phyloP scores from a whole-genome alignment of 2,329 filamentous ascomycete genomes.

The Alternaria metachromatica region DNA sequence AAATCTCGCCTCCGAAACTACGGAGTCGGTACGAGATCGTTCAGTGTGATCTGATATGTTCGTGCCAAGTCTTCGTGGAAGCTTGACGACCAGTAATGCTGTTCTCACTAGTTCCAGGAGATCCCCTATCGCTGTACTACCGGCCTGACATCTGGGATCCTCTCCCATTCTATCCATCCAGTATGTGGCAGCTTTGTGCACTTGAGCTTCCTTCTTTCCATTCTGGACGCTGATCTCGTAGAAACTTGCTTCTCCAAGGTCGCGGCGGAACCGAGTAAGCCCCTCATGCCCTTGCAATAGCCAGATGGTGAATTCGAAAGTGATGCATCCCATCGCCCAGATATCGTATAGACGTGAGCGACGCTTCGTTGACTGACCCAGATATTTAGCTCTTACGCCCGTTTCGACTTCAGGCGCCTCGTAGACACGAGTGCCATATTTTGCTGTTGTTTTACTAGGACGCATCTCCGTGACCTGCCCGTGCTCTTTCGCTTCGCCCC shows the following conservation, averaged over 20 bases:
- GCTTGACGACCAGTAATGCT: conserved; percentile 7
- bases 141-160: neutral
- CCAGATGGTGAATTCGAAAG: conserved; percentile 29
- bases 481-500: conserved; percentile 18
- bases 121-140: conserved; percentile 6
- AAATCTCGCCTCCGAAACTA: neutral
- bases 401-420: conserved; percentile 20
- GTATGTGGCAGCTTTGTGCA: neutral
- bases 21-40: neutral
- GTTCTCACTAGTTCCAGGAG: conserved; percentile 10
- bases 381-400: neutral
- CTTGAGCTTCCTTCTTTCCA: neutral
- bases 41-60: neutral
- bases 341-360: conserved; percentile 31
- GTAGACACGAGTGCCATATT: conserved; percentile 22
- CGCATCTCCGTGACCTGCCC: conserved; percentile 3
- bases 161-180: conserved; percentile 10
- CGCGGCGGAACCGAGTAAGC: neutral
- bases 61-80: conserved; percentile 1
- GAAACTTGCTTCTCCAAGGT: neutral
- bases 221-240: neutral
- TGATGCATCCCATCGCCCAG: conserved; percentile 35
- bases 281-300: conserved; percentile 20
- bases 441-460: conserved; percentile 8
- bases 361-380: neutral